Evolutionary conservation across 2,329 filamentous ascomycete species (phyloP).

Genomic region (Ophiostoma piceae): DNA sequence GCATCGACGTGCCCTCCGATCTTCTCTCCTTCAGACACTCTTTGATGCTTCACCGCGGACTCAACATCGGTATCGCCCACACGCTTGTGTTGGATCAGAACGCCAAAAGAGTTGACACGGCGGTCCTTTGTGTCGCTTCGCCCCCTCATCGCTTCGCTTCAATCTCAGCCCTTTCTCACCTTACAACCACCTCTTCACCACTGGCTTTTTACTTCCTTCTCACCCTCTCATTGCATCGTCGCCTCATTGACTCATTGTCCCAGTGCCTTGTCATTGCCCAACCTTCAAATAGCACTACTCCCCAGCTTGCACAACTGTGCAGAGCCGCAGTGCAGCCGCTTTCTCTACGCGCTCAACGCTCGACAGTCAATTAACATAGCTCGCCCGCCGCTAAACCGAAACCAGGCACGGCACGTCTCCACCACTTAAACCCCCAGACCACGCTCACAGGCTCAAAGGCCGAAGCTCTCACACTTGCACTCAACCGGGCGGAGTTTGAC

Average conservation of each 20-base stretch:
- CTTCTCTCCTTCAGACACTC: neutral
- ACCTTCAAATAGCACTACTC: neutral
- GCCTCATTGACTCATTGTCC: neutral
- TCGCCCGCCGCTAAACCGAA: constrained; percentile 2
- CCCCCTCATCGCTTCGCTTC: neutral
- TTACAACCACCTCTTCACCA: no score
- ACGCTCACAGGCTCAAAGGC: neutral
- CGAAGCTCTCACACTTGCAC: neutral
- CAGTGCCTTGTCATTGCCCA: neutral
- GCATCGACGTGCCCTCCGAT: neutral
- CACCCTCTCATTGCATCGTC: neutral
- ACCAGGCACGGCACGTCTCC: constrained; percentile 3
- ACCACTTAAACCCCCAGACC: constrained; percentile 12
- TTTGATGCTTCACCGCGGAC: neutral
- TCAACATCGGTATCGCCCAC: neutral
- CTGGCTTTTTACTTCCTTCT: neutral
- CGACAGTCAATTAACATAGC: neutral
- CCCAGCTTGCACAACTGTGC: neutral
- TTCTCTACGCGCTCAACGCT: neutral
- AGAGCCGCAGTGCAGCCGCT: neutral
- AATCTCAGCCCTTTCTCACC: neutral
- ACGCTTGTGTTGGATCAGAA: neutral
- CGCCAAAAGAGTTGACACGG: neutral
- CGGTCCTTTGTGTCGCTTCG: neutral
- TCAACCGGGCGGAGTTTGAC: neutral